These are phyloP conservation scores for Cryptococcus sp. DNA, from an alignment of 1,284 basidiomycete species.

Conservation along the genomic window DNA sequence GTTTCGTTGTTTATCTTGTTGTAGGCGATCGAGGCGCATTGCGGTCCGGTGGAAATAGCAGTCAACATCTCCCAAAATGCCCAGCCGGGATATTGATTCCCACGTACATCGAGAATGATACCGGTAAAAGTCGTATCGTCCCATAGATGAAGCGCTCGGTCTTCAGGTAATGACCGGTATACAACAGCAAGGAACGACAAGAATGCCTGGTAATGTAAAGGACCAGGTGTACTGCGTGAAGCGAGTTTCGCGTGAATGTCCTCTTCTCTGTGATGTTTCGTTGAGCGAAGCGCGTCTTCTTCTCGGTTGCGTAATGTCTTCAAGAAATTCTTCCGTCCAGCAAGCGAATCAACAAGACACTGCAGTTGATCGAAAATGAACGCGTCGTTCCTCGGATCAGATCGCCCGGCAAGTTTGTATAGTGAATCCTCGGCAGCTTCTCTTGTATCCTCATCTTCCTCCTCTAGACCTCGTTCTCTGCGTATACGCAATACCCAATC, in stretches of 20 bases:
- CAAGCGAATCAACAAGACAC: constrained; percentile 66
- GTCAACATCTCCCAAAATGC: constrained; percentile 83
- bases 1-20: constrained; percentile 37
- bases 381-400: constrained; percentile 35
- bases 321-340: constrained; percentile 77
- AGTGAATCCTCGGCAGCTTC: constrained; percentile 52
- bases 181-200: constrained; percentile 77
- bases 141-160: constrained; percentile 80
- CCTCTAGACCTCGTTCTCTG: constrained; percentile 22
- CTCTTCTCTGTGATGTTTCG: constrained; percentile 17
- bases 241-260: neutral
- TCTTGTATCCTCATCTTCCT: constrained; percentile 16
- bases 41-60: constrained; percentile 76
- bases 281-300: constrained; percentile 64
- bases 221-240: constrained; percentile 42
- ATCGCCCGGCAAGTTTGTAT: constrained; percentile 64
- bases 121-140: constrained; percentile 69
- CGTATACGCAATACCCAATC: constrained; percentile 45
- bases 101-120: constrained; percentile 74
- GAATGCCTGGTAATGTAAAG: constrained; percentile 67
- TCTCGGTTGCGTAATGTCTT: constrained; percentile 85
- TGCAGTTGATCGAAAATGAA: constrained; percentile 66
- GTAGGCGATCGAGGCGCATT: constrained; percentile 57
- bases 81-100: constrained; percentile 61
- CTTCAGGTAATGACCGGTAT: constrained; percentile 67